These are phyloP conservation scores for Fusarium ambrosium DNA, from an alignment of 2,329 filamentous ascomycete species.

Conservation along the genomic window DNA sequence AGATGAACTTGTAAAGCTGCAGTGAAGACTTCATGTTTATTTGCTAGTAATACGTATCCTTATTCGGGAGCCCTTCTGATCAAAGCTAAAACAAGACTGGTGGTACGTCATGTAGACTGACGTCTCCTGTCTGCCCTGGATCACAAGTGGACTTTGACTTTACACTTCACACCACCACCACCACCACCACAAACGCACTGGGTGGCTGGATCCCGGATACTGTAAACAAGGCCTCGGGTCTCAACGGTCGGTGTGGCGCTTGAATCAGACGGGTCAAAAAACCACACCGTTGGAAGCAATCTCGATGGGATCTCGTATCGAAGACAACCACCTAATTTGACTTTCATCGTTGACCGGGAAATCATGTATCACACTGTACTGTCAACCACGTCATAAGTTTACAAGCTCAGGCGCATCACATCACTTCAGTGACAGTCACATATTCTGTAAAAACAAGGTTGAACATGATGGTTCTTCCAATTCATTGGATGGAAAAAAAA, in stretches of 20 bases:
- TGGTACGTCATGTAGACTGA: neutral
- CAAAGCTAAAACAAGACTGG: neutral
- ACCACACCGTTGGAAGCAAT: neutral
- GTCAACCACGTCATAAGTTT: constrained; percentile 28
- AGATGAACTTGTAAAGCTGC: neutral
- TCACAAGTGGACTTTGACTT: neutral
- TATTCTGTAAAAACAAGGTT: neutral
- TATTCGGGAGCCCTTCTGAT: neutral
- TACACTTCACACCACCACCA: neutral
- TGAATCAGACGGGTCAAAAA: neutral
- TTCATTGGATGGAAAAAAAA: constrained; percentile 28
- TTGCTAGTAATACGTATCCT: neutral
- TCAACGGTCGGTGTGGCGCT: neutral
- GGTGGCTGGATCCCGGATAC: neutral
- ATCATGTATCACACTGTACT: neutral
- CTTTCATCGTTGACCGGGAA: constrained; percentile 11
- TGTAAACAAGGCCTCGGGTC: neutral
- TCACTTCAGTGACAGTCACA: neutral
- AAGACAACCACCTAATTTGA: constrained; percentile 2
- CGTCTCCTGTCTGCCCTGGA: neutral
- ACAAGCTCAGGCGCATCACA: neutral
- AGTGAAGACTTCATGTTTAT: neutral
- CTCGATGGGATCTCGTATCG: constrained; percentile 25
- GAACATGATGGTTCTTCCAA: constrained; percentile 30
- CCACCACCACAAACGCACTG: neutral